A percentile compares a stretch with the other conserved stretches of the same genome.
phyloP scores from a whole-genome alignment of 306 rosid genomes.

The Arachis stenosperma region DNA sequence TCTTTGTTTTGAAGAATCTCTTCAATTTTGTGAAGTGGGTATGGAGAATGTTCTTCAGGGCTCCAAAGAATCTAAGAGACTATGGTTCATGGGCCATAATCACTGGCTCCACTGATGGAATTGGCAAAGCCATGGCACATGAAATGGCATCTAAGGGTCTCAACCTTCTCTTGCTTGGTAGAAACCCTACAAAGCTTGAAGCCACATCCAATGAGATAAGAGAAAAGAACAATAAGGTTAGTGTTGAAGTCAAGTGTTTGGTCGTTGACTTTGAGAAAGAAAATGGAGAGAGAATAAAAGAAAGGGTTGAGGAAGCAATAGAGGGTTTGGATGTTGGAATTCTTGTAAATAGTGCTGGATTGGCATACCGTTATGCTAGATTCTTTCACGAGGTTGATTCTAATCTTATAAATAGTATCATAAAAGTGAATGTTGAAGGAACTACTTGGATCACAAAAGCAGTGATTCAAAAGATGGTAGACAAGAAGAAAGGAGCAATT shows the following conservation, averaged over 20 bases:
- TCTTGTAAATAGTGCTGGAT: slow-evolving; percentile 43
- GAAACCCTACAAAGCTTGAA: slow-evolving; percentile 47
- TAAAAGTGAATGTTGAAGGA: slow-evolving; percentile 53
- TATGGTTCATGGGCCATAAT: slow-evolving; percentile 86
- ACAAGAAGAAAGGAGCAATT: slow-evolving; percentile 60
- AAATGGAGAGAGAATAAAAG: slow-evolving; percentile 44
- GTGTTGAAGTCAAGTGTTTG: slow-evolving; percentile 34
- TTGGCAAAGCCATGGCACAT: slow-evolving; percentile 73
- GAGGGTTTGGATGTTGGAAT: slow-evolving; percentile 46
- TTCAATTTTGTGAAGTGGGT: slow-evolving; percentile 54
- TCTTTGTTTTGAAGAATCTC: slow-evolving; percentile 34
- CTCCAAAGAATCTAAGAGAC: slow-evolving; percentile 58
- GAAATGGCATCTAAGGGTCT: slow-evolving; percentile 67
- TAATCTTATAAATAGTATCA: slow-evolving; percentile 36
- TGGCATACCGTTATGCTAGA: slow-evolving; percentile 46
- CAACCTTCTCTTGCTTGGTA: slow-evolving; percentile 59
- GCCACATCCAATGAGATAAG: slow-evolving; percentile 40
- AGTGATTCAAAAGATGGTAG: slow-evolving; percentile 54
- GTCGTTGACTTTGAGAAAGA: slow-evolving; percentile 44
- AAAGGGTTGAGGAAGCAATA: slow-evolving; percentile 38
- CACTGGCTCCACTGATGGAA: slow-evolving; percentile 89
- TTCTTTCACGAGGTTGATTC: slow-evolving; percentile 50
- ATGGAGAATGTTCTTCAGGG: slow-evolving; percentile 53
- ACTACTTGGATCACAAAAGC: slow-evolving; percentile 58
- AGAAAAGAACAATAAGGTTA: neutral